Base-by-base conservation (phyloP, 1,284 basidiomycete species). In the Cryptococcus floricola region DNA sequence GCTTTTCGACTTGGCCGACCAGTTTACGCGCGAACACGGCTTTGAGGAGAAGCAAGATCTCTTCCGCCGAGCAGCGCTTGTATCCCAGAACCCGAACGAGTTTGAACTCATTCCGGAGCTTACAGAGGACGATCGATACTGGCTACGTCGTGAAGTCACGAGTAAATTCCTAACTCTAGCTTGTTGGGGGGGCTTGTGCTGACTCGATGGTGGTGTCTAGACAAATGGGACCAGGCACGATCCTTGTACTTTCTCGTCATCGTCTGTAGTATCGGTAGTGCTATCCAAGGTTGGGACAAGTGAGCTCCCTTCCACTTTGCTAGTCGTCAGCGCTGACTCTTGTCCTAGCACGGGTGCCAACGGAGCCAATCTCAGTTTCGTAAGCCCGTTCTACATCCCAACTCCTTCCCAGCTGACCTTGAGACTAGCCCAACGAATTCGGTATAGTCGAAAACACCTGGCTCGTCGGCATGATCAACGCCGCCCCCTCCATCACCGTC, bases 391-490 rank as follows among this genome's bases (percentile, higher is more conserved):
- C 31, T 23, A 23, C 23, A 23, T 23, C 23, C 23, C 23, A 23
- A 23, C 23, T 23, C 23, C n/a, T n/a, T n/a, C 23, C 23, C 31
- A 34, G 31, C 31, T 34, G 31, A 34, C 31, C 23, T 23, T 23
- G 31, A 6, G 31, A 34, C 31, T 34, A 34, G 31, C 67, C 67
- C n/a, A 25, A 34, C 14, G 63, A 69, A 54, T 66, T 69, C 50
- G 63, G 62, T 14, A 69, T 89, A 43, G 56, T 76, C 23, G 49
- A 58, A 27, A 82, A 87, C 67, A 80, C 83, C 50, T 89, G 86
- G 86, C 59, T 90, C 2, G 78, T 87, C 19, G 88, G 88, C 42
- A 76, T 90, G 39, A 82, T 91, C 57, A 89, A 88, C 66, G 82
- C 84, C 19, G 87, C 86, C 0, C 88, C 89, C 8, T 89, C 90